phyloP scores from a whole-genome alignment of 768 basidiomycete species.

The Auriculariales sp. region DNA sequence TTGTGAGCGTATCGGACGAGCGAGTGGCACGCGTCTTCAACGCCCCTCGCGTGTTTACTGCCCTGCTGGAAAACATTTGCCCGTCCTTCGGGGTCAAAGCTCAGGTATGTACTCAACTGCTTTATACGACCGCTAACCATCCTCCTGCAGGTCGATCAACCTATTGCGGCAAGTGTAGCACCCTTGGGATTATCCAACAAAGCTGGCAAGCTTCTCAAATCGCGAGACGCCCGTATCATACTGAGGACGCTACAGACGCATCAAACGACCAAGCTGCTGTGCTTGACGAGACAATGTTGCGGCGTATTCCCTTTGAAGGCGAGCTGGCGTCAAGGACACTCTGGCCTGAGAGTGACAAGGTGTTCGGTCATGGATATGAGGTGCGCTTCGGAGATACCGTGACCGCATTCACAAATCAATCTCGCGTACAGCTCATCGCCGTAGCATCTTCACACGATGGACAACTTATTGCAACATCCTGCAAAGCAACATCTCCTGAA shows the following conservation, averaged over 20 bases:
- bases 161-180: slow-evolving; percentile 76
- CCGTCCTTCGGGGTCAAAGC: slow-evolving; percentile 29
- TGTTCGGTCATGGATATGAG: slow-evolving; percentile 98
- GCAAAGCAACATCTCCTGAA: slow-evolving; percentile 74
- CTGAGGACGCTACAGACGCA: neutral
- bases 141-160: slow-evolving; percentile 36
- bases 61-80: slow-evolving; percentile 36
- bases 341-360: slow-evolving; percentile 94
- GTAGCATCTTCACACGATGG: slow-evolving; percentile 60
- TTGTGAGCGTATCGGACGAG: slow-evolving; percentile 89
- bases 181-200: slow-evolving; percentile 93
- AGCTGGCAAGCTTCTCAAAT: slow-evolving; percentile 39
- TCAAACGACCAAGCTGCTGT: neutral
- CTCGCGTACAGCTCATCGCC: slow-evolving; percentile 51
- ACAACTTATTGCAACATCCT: slow-evolving; percentile 71
- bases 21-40: slow-evolving; percentile 92
- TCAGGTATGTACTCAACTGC: slow-evolving; percentile 32
- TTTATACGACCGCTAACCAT: neutral
- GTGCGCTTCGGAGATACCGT: slow-evolving; percentile 22
- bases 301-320: slow-evolving; percentile 67
- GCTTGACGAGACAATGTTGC: neutral
- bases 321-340: slow-evolving; percentile 77
- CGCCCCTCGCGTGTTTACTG: slow-evolving; percentile 70
- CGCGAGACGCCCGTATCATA: neutral
- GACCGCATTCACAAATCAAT: neutral